Evolutionary conservation across 257 asterid genomes (phyloP).

Genomic region (Nyctanthes arbortristis): DNA sequence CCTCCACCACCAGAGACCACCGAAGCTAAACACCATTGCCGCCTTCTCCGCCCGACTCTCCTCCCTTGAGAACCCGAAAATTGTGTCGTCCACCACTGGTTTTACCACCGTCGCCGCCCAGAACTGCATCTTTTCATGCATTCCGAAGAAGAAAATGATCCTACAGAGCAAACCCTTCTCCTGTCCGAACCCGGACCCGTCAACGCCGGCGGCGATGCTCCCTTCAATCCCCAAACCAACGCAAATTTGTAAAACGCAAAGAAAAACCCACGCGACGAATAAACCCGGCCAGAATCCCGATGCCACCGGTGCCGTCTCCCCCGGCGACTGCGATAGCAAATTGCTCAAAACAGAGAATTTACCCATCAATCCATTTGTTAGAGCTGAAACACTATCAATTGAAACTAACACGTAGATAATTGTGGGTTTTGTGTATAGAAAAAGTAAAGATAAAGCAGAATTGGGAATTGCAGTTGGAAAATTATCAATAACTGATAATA

Average conservation of each 20-base stretch:
- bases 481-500: slow-evolving; percentile 34
- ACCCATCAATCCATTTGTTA: slow-evolving; percentile 43
- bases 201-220: slow-evolving; percentile 61
- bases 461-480: slow-evolving; percentile 13
- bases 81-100: slow-evolving; percentile 77
- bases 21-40: slow-evolving; percentile 52
- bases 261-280: slow-evolving; percentile 51
- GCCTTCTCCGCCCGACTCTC: slow-evolving; percentile 61
- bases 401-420: slow-evolving; percentile 52
- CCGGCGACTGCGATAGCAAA: slow-evolving; percentile 17
- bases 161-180: slow-evolving; percentile 33
- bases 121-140: slow-evolving; percentile 64
- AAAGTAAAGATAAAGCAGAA: slow-evolving; percentile 28
- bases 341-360: not conserved
- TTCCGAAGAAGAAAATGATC: slow-evolving; percentile 58
- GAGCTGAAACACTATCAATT: slow-evolving; percentile 39
- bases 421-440: slow-evolving; percentile 39
- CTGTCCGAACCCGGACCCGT: slow-evolving; percentile 45
- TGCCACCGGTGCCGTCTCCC: slow-evolving; percentile 9
- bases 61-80: slow-evolving; percentile 38
- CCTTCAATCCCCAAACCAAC: slow-evolving; percentile 80
- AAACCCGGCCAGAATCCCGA: slow-evolving; percentile 31
- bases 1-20: slow-evolving; percentile 83
- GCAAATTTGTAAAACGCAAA: slow-evolving; percentile 46
- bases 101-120: slow-evolving; percentile 68